Evolutionary conservation across 768 basidiomycete genomes (phyloP), one percentile per base, ranked within the genome.

Genomic region (Auriculariales sp.): DNA sequence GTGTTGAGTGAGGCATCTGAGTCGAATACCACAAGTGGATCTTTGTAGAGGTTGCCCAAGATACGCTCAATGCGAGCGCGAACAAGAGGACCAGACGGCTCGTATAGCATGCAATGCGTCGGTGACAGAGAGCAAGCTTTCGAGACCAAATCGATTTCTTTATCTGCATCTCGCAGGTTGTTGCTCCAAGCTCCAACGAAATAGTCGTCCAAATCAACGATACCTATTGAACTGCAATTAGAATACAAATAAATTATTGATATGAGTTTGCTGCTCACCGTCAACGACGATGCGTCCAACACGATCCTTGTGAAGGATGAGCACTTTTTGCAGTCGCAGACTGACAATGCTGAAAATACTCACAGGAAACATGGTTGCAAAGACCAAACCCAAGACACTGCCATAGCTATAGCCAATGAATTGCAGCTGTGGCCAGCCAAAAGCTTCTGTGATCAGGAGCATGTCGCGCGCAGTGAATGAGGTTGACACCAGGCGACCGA

Each of bases 401-500:
- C 39, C 64, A 42, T 59, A 56, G 35, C 46, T 52, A 42, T 53
- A 48, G 11, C 62, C 64, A 63, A 63, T 66, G 48, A 66, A 67
- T 49, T 62, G 61, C 7, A 68, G 33, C 54, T 68, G 68, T 3
- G 58, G 49, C 27, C 47, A 50, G 6, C 64, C 66, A 48, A 63
- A 54, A 0, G 65, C 65, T 45, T 62, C 51, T 3, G 61, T 59
- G 28, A 69, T 69, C 28, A 55, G 54, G 5, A 69, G 51, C 65
- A 69, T 68, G 47, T 69, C 68, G 12, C 61, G 50, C 4, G 67
- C 67, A 3, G 64, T 66, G 36, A 65, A 56, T 3, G 66, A 66
- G 1, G 66, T 68, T 28, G 63, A 68, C 33, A 69, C n/a, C n/a
- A n/a, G n/a, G n/a, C n/a, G n/a, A n/a, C n/a, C n/a, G n/a, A n/a